These are phyloP conservation scores for Pseudogymnoascus sp. DNA, from an alignment of 2,329 filamentous ascomycete species.

Conservation along the genomic window DNA sequence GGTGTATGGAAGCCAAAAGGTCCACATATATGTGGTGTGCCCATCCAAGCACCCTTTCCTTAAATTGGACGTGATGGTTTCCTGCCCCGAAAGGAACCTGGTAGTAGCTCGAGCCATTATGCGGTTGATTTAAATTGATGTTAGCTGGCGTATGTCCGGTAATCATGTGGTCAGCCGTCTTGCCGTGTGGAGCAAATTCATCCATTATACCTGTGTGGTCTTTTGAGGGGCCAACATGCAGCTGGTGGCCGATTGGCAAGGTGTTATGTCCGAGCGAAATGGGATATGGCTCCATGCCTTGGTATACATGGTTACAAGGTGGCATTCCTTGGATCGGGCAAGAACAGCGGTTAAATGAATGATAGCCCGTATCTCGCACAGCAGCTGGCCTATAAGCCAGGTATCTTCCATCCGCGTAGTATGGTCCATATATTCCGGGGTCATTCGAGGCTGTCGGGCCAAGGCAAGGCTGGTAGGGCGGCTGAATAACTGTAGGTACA, in stretches of 20 bases:
- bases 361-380: slow-evolving; percentile 43
- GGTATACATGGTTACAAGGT: background rate
- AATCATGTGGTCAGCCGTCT: slow-evolving; percentile 3
- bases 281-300: slow-evolving; percentile 4
- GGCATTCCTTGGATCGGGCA: background rate
- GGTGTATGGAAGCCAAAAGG: slow-evolving; percentile 57
- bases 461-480: slow-evolving; percentile 47
- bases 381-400: slow-evolving; percentile 49
- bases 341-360: slow-evolving; percentile 12
- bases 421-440: slow-evolving; percentile 50
- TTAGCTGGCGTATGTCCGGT: background rate
- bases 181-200: background rate
- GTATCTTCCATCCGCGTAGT: slow-evolving; percentile 54
- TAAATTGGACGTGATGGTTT: slow-evolving; percentile 42
- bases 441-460: slow-evolving; percentile 52
- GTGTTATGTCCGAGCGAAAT: slow-evolving; percentile 4
- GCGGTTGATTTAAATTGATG: background rate
- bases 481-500: slow-evolving; percentile 51
- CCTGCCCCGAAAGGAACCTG: background rate
- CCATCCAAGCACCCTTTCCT: slow-evolving; percentile 59
- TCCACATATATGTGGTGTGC: slow-evolving; percentile 69
- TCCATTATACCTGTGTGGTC: background rate
- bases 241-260: background rate
- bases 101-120: background rate
- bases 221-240: background rate